Conservation (phyloP, 2,329 filamentous ascomycete species). For the Parastagonospora avenae region DNA sequence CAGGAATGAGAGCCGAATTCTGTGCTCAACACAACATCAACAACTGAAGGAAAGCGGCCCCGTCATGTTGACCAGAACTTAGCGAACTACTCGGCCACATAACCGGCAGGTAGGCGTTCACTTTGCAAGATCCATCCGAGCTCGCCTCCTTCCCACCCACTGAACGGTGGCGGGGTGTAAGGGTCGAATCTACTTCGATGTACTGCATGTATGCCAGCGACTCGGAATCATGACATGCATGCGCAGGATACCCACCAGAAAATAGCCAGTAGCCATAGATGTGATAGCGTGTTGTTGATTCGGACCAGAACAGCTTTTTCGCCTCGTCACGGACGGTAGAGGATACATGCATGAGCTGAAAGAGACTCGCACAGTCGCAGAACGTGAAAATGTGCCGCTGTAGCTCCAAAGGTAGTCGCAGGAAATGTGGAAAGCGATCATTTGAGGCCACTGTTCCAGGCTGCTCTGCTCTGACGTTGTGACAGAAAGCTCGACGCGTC, state of each 20-base stretch:
- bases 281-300: constrained; percentile 6
- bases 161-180: not conserved
- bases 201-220: constrained; percentile 2
- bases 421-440: not conserved
- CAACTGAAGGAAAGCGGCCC: constrained; percentile 5
- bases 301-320: constrained; percentile 12
- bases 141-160: constrained; percentile 1
- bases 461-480: constrained; percentile 6
- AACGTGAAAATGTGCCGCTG: constrained; percentile 13
- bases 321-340: constrained; percentile 7
- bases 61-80: constrained; percentile 4
- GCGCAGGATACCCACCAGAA: constrained; percentile 6
- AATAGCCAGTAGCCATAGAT: constrained; percentile 13
- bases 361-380: constrained; percentile 15
- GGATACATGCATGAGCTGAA: constrained; percentile 21
- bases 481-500: constrained; percentile 2
- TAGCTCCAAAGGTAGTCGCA: constrained; percentile 12
- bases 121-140: no score
- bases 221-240: constrained; percentile 5
- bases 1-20: not conserved
- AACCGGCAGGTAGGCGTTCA: not conserved
- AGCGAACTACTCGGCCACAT: not conserved
- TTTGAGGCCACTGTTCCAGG: not conserved
- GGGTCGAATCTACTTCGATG: constrained; percentile 6
- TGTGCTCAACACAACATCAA: constrained; percentile 9